Evolutionary conservation across 2,329 filamentous ascomycete genomes (phyloP).

Genomic region (Calonectria montana): DNA sequence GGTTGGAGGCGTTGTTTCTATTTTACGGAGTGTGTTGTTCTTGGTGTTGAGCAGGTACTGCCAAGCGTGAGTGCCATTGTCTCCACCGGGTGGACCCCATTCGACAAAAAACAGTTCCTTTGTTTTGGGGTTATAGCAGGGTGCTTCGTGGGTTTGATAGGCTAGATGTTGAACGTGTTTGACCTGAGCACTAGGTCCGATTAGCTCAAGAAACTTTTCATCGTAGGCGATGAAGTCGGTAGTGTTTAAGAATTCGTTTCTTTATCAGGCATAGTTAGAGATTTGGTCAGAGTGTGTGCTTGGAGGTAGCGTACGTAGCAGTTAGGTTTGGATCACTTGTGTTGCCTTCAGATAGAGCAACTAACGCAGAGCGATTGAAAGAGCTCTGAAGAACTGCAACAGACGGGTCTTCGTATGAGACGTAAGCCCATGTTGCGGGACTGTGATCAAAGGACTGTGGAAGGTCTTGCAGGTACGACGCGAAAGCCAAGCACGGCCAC

Average conservation of each 20-base stretch:
- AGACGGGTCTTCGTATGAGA: not conserved
- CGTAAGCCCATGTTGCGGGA: not conserved
- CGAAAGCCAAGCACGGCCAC: not conserved
- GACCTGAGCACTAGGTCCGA: not conserved
- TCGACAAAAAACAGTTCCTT: not conserved
- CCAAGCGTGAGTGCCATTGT: not conserved
- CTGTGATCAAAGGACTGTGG: not conserved
- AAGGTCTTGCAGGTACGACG: not conserved
- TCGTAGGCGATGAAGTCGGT: not conserved
- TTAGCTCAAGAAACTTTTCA: not conserved
- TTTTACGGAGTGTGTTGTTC: conserved; percentile 2
- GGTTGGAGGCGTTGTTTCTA: not conserved
- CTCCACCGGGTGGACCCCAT: not conserved
- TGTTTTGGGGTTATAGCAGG: not conserved
- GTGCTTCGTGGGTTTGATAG: not conserved
- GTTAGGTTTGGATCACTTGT: not conserved
- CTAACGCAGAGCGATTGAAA: not conserved
- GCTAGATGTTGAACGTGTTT: not conserved
- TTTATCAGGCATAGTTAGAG: not conserved
- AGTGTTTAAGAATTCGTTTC: not conserved
- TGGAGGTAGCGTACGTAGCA: not conserved
- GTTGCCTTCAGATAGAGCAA: not conserved
- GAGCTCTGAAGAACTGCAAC: not conserved
- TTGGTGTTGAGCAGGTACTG: not conserved
- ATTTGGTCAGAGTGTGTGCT: too few relatives aligned